phyloP scores from a whole-genome alignment of 306 rosid genomes.

The Rosa lucieae region DNA sequence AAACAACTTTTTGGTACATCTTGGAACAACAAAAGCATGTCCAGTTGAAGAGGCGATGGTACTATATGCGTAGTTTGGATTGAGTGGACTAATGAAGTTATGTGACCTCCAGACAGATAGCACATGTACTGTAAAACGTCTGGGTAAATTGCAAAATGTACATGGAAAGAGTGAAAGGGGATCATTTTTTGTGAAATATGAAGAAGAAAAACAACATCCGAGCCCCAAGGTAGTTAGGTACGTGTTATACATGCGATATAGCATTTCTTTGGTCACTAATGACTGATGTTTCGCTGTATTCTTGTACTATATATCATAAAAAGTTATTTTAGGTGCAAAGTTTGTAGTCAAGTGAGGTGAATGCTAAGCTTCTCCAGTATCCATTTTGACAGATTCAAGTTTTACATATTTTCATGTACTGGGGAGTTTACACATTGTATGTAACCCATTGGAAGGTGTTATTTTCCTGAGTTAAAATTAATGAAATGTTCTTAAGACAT shows the following conservation, averaged over 20 bases:
- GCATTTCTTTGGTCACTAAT: not conserved
- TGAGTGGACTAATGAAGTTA: not conserved
- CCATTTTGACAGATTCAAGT: not conserved
- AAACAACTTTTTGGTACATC: conserved; percentile 30
- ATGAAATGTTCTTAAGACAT: not conserved
- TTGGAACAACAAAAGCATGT: conserved; percentile 54
- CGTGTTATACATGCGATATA: not conserved
- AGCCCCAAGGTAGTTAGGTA: not conserved
- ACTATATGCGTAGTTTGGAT: not conserved
- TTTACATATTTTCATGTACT: not conserved
- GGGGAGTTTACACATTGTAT: not conserved
- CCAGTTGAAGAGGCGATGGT: conserved; percentile 34
- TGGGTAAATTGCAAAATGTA: not conserved
- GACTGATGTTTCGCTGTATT: conserved; percentile 11
- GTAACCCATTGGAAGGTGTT: not conserved
- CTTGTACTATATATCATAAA: not conserved
- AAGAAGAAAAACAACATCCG: not conserved
- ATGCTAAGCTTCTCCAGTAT: not conserved
- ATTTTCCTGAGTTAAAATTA: not conserved
- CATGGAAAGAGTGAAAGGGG: conserved; percentile 1
- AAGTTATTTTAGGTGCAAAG: not conserved
- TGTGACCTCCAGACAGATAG: not conserved
- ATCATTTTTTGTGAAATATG: not conserved
- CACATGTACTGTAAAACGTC: not conserved
- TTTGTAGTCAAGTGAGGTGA: not conserved